Evolutionary conservation across 1,284 basidiomycete species (phyloP), one percentile per base, ranked within the genome.

Genomic region (Fomitopsis palustris): DNA sequence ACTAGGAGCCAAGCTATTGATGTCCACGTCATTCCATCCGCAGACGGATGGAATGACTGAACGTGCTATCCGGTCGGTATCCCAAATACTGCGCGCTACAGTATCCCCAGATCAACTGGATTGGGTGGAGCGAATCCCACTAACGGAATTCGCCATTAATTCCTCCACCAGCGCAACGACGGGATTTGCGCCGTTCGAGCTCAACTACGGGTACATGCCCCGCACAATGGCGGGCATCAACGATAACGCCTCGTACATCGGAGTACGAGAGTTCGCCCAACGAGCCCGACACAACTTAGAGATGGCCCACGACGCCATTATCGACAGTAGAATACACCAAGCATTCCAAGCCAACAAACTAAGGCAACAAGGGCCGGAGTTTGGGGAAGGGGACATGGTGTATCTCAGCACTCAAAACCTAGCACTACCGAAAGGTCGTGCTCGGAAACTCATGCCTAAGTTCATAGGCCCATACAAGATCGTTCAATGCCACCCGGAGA

Each of bases 351-450:
- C n/a, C n/a, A n/a, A 4, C 69, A 69, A 33, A 68, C 64, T 0
- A 59, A 61, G 43, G 3, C 38, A 21, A 17, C 35, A 33, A 8
- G 12, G 39, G 8, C 60, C 71, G 16, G 12, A 37, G 1, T 39
- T 7, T 16, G 38, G 19, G 5, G 60, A 42, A 1, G 74, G 74
- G 0, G 56, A 69, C 4, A 27, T 68, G 4, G 75, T 73, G 0
- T 78, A 76, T 41, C 53, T 78, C 8, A 73, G 72, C 0, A 77
- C 75, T 0, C 58, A 68, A 39, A 75, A 78, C 47, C 58, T 78
- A 3, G 31, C 56, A 2, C 42, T 77, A 7, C 74, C 74, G 0
- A 75, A 73, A 45, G 70, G 69, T 2, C 25, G 67, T 0, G 74
- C 71, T 0, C 47, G 59, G 0, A 76, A 77, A 51, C 60, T 77